A percentile compares a stretch with the other conserved stretches of the same genome.
These are phyloP conservation scores for Daucus carota DNA, from an alignment of 129 eudicot species.

Conservation along the genomic window DH1_v3.0 NC_030386.2:33261001-33261500, in stretches of 20 bases:
- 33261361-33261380: slow-evolving; percentile 77
- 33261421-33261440: slow-evolving; percentile 77
- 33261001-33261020: not conserved
- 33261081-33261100: not conserved
- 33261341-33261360: slow-evolving; percentile 64
- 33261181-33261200: not conserved
- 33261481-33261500: slow-evolving; percentile 13
- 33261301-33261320: slow-evolving; percentile 25
- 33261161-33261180: not conserved
- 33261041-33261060: not conserved
- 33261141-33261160: not conserved
- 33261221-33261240: not conserved
- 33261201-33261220: not conserved
- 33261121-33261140: not conserved
- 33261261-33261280: not conserved
- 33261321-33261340: slow-evolving; percentile 53
- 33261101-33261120: not conserved
- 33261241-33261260: not conserved
- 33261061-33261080: not conserved
- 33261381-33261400: slow-evolving; percentile 89
- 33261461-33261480: slow-evolving; percentile 77
- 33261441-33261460: slow-evolving; percentile 90
- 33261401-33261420: slow-evolving; percentile 68
- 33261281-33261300: not conserved
- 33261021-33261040: not conserved